These are phyloP conservation scores for Kurtzmaniella fragi DNA, from an alignment of 805 yeast genomes.

Conservation along the genomic window DNA sequence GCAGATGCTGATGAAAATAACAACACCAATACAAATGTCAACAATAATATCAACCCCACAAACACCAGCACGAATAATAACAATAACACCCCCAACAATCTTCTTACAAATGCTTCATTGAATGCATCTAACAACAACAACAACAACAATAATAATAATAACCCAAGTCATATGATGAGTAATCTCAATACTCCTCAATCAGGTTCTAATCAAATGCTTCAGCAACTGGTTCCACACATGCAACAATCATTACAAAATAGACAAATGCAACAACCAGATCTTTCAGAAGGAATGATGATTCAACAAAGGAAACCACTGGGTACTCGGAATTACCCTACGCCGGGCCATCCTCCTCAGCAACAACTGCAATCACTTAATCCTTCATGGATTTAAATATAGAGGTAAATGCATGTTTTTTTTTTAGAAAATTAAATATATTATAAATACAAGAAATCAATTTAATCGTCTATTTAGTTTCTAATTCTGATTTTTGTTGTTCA, in stretches of 20 bases:
- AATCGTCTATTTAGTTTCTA: conserved; percentile 11
- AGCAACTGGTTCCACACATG: not conserved
- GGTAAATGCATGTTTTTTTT: no score
- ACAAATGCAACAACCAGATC: not conserved
- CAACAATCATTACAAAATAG: not conserved
- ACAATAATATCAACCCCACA: conserved; percentile 9
- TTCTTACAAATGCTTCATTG: conserved; percentile 9
- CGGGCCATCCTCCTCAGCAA: conserved; percentile 8
- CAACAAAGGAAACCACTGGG: conserved; percentile 3
- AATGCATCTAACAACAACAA: conserved; percentile 18
- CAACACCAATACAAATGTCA: conserved; percentile 9
- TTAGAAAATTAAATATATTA: not conserved
- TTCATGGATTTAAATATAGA: conserved; percentile 1
- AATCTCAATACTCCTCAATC: no score
- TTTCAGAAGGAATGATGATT: not conserved
- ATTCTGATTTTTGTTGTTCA: no score
- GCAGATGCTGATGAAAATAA: conserved; percentile 23
- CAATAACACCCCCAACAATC: conserved; percentile 10
- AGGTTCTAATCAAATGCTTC: no score
- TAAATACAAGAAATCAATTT: not conserved
- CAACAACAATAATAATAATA: conserved; percentile 4
- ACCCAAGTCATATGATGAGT: conserved; percentile 1
- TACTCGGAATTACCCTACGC: conserved; percentile 4
- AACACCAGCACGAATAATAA: conserved; percentile 13
- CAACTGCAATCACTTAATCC: conserved; percentile 14